phyloP scores from a whole-genome alignment of 176 grass and related monocot genomes.

The Bonia amplexicaulis region DNA sequence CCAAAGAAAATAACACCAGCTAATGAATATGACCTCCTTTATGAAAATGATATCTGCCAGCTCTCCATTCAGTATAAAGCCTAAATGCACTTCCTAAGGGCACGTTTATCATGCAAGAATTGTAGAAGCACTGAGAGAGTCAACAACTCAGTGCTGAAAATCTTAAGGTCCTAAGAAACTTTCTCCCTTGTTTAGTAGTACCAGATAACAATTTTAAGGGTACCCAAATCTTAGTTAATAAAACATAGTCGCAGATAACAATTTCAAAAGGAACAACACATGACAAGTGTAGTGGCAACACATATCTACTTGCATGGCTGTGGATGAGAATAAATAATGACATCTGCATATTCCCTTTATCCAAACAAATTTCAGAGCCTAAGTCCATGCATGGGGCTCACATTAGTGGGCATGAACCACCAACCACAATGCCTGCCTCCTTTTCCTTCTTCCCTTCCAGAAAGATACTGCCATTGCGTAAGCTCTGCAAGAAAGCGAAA shows the following conservation, averaged over 20 bases:
- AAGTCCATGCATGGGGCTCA: not conserved
- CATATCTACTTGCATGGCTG: too few relatives aligned
- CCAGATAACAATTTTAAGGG: not conserved
- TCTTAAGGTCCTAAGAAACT: not conserved
- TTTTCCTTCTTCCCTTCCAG: not conserved
- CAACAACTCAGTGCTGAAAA: not conserved
- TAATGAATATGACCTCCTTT: not conserved
- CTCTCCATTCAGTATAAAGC: not conserved
- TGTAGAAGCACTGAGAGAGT: not conserved
- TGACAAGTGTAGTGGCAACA: too few relatives aligned
- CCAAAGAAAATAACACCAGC: not conserved
- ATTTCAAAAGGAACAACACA: too few relatives aligned
- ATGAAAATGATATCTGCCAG: not conserved
- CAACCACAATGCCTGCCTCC: not conserved
- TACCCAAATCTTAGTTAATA: not conserved
- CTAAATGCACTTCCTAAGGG: not conserved
- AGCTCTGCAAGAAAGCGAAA: not conserved
- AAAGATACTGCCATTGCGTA: constrained; percentile 6
- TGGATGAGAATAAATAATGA: too few relatives aligned
- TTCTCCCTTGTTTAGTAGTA: not conserved
- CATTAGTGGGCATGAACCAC: constrained; percentile 1
- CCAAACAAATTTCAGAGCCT: not conserved
- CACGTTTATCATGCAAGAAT: not conserved
- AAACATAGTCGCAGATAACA: too few relatives aligned
- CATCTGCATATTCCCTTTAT: constrained; percentile 16